Evolutionary conservation across 2,329 filamentous ascomycete species (phyloP), one percentile per base, ranked within the genome.

Genomic region (Paecilomyces sp.): DNA sequence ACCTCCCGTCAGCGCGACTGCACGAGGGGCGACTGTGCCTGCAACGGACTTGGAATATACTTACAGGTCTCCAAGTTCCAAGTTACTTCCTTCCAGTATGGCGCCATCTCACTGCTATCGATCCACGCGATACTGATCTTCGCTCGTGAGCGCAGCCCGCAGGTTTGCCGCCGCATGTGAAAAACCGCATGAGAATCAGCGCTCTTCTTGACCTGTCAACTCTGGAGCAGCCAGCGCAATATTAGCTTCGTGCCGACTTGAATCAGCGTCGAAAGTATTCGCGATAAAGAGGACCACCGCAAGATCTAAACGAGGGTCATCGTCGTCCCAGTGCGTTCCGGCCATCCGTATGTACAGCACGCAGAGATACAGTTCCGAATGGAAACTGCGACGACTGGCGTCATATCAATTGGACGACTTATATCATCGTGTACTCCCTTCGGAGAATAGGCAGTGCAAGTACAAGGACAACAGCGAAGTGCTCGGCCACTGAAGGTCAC

Each of bases 381-480:
- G 82, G 82, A 76, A 86, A 89, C 73, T 80, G 82, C 62, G 79
- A 82, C 60, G 81, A 82, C 66, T 82, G 86, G 70, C 83, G 82
- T 71, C 79, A 88, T 65, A 76, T 89, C 72, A 86, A 86, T 36
- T 87, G 89, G 72, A 87, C 81, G 71, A 80, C 83, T 54, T 84
- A 86, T 58, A 52, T 54, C 25, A 47, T 58, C 53, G 33, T 47
- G 7, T 22, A 47, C 41, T 15, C 9, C 18, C 7, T 18, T 18
- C 41, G 7, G 41, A 47, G 41, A 18, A n/a, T 47, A n/a, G 9
- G 8, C 41, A 47, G 41, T 6, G 41, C n/a, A 22, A 3, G n/a
- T 8, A n/a, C 13, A 18, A 9, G 15, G 41, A 6, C 41, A 47
- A 6, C 41, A 47, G 18, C n/a, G 3, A 18, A 47, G 41, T 47